These are phyloP conservation scores for Bullera alba DNA, from an alignment of 768 basidiomycete species.

Conservation along the genomic window DNA sequence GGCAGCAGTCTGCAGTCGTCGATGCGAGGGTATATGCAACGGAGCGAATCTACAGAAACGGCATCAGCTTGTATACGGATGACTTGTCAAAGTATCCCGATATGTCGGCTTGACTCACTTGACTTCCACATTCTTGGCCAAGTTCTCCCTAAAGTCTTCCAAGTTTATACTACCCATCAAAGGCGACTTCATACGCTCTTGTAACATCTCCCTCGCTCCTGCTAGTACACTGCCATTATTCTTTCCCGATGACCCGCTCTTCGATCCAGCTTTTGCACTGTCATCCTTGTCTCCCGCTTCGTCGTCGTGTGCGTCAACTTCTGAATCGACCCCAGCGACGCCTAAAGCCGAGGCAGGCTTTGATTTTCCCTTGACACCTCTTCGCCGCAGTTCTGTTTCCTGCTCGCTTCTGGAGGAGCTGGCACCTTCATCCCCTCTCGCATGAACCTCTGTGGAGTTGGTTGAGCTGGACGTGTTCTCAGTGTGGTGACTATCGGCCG, in stretches of 20 bases:
- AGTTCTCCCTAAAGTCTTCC: constrained; percentile 26
- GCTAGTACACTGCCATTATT: not conserved
- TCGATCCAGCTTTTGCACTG: not conserved
- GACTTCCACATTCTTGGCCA: constrained; percentile 35
- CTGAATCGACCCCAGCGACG: too few relatives aligned
- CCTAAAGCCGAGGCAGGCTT: too few relatives aligned
- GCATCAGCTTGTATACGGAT: not conserved
- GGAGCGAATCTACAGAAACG: constrained; percentile 61
- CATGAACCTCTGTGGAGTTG: too few relatives aligned
- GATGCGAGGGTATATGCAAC: constrained; percentile 72
- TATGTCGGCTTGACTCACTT: constrained; percentile 17
- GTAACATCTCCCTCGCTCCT: constrained; percentile 13
- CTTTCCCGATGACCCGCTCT: not conserved
- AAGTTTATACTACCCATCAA: constrained; percentile 24
- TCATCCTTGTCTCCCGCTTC: too few relatives aligned
- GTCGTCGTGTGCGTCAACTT: too few relatives aligned
- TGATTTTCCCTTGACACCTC: too few relatives aligned
- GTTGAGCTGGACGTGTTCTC: too few relatives aligned
- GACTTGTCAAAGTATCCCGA: not conserved
- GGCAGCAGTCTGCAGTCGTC: constrained; percentile 78
- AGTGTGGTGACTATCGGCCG: too few relatives aligned
- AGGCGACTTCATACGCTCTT: constrained; percentile 25
- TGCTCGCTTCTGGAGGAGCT: too few relatives aligned
- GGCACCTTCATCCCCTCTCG: too few relatives aligned
- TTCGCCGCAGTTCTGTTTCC: too few relatives aligned